Percentiles rank a stretch among this genome's conserved stretches.
Conservation (phyloP, 2,329 filamentous ascomycete genomes). For the Phialemoniopsis sp. region DNA sequence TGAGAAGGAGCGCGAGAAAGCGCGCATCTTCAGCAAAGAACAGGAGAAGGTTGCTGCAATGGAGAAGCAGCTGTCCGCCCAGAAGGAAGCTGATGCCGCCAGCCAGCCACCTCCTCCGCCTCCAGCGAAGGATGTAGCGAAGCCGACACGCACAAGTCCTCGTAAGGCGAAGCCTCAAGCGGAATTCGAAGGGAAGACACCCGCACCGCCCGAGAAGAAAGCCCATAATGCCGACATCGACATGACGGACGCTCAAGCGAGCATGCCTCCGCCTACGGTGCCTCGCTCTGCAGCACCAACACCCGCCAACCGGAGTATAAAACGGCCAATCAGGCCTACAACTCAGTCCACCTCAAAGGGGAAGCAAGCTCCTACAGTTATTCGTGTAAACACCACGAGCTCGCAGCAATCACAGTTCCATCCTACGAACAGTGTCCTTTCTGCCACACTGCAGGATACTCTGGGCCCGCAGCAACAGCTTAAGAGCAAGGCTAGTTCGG, state of each 20-base stretch:
- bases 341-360: slow-evolving; percentile 55
- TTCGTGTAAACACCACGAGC: slow-evolving; percentile 61
- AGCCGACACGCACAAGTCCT: slow-evolving; percentile 45
- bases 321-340: slow-evolving; percentile 57
- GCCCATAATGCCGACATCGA: slow-evolving; percentile 41
- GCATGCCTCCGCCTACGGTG: slow-evolving; percentile 57
- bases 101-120: slow-evolving; percentile 17
- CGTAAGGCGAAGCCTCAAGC: slow-evolving; percentile 36
- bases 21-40: slow-evolving; percentile 52
- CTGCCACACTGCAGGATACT: slow-evolving; percentile 56
- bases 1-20: slow-evolving; percentile 69
- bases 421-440: slow-evolving; percentile 51
- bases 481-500: slow-evolving; percentile 64
- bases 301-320: slow-evolving; percentile 46
- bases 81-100: slow-evolving; percentile 36
- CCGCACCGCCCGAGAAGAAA: slow-evolving; percentile 22
- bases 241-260: slow-evolving; percentile 50
- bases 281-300: slow-evolving; percentile 45
- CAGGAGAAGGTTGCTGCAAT: slow-evolving; percentile 48
- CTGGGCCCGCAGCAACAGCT: slow-evolving; percentile 34
- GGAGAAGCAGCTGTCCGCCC: slow-evolving; percentile 41
- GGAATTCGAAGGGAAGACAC: slow-evolving; percentile 24
- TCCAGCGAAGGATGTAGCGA: slow-evolving; percentile 34
- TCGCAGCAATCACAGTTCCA: slow-evolving; percentile 59
- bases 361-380: slow-evolving; percentile 68